Evolutionary conservation across 129 eudicot species (phyloP).

Genomic region (Tagetes erecta): DNA sequence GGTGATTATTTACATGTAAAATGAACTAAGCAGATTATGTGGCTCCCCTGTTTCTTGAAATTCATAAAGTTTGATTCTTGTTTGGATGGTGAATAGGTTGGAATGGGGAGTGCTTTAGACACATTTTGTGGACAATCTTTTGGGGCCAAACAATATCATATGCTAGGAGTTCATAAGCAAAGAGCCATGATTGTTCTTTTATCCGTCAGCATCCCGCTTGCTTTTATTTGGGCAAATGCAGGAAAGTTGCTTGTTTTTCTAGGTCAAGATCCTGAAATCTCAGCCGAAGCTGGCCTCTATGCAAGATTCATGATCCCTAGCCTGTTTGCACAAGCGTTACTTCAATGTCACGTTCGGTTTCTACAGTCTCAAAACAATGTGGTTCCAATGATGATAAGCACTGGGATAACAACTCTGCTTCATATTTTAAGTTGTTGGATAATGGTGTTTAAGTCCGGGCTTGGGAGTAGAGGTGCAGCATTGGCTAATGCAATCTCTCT

Average conservation of each 20-base stretch:
- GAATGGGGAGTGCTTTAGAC: constrained; percentile 69
- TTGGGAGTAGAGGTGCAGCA: constrained; percentile 76
- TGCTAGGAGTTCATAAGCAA: constrained; percentile 68
- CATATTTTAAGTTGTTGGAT: constrained; percentile 65
- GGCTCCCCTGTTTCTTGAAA: not conserved
- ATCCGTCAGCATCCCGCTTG: constrained; percentile 58
- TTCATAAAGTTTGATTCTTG: constrained; percentile 1
- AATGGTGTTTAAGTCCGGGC: constrained; percentile 61
- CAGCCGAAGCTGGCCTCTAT: constrained; percentile 67
- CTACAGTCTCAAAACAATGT: constrained; percentile 68
- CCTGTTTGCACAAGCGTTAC: constrained; percentile 59
- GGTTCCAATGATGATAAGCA: constrained; percentile 64
- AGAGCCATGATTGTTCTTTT: constrained; percentile 71
- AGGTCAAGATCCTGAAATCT: constrained; percentile 68
- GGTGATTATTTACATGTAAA: not conserved
- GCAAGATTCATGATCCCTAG: constrained; percentile 67
- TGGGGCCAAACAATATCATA: constrained; percentile 69
- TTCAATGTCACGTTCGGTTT: constrained; percentile 69
- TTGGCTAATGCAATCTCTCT: constrained; percentile 66
- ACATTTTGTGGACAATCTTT: constrained; percentile 78
- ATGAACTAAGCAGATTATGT: not conserved
- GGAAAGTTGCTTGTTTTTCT: constrained; percentile 51
- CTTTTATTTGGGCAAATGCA: constrained; percentile 62
- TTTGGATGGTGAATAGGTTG: constrained; percentile 35
- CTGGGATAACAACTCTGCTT: constrained; percentile 53